Conservation (phyloP, 2,329 filamentous ascomycete genomes). For the Colletotrichum sansevieriae region DNA sequence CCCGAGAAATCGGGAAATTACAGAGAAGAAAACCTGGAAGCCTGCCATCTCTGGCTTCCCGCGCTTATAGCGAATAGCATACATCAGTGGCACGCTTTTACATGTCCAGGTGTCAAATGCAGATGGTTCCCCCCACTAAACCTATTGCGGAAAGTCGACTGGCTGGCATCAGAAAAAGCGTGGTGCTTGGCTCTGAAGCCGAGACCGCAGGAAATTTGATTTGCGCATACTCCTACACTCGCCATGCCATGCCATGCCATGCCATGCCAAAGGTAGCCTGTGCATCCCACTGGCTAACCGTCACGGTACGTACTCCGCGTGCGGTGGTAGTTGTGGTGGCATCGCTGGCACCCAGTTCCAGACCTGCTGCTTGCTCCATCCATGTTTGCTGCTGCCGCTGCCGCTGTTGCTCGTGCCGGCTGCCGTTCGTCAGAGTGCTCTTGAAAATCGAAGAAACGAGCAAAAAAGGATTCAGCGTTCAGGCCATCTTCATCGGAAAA, state of each 20-base stretch:
- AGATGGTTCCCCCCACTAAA: conserved; percentile 6
- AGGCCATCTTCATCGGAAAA: conserved; percentile 20
- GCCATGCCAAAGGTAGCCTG: conserved; percentile 4
- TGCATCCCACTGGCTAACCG: conserved; percentile 3
- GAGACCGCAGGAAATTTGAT: conserved; percentile 38
- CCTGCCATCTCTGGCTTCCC: not conserved
- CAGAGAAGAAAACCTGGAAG: not conserved
- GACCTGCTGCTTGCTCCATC: too few relatives aligned
- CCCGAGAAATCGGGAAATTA: not conserved
- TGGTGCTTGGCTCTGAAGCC: conserved; percentile 31
- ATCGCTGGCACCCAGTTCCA: too few relatives aligned
- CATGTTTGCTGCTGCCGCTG: not conserved
- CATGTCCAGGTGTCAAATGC: conserved; percentile 10
- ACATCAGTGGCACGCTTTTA: conserved; percentile 9
- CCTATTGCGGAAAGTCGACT: conserved; percentile 20
- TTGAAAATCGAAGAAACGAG: not conserved
- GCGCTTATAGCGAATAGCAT: not conserved
- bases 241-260: conserved; percentile 6
- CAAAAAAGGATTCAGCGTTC: not conserved
- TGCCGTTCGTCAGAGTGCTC: not conserved
- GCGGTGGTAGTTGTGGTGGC: too few relatives aligned
- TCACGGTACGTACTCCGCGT: too few relatives aligned
- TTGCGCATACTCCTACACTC: conserved; percentile 13
- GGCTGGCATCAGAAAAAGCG: conserved; percentile 17
- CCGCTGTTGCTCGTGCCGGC: not conserved